Percentiles rank a stretch among this genome's conserved stretches.
Conservation (phyloP, 345 rosid genomes). For the Heritiera littoralis region DNA sequence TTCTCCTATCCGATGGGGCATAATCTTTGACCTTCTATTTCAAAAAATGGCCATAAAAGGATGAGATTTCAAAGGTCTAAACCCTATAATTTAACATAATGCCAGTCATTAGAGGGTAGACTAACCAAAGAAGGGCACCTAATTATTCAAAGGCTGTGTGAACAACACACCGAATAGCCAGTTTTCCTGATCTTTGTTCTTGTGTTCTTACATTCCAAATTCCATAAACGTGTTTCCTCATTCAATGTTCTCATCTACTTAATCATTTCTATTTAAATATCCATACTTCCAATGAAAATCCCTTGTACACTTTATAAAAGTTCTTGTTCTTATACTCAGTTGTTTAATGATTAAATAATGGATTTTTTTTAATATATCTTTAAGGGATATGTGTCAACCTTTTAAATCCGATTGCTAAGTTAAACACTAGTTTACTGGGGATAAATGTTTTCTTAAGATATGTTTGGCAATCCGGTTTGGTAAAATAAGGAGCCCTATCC, state of each 20-base stretch:
- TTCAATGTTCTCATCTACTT: not conserved
- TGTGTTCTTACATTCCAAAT: not conserved
- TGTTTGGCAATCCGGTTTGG: no score
- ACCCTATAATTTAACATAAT: not conserved
- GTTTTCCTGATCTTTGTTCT: no score
- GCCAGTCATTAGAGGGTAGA: not conserved
- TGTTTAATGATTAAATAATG: no score
- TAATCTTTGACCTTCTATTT: not conserved
- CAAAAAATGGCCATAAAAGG: not conserved
- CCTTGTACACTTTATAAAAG: no score
- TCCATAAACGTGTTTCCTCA: not conserved
- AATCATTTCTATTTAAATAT: not conserved
- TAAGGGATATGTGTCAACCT: no score
- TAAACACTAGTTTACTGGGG: no score
- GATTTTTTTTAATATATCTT: no score
- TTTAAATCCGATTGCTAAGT: no score
- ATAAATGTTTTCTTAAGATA: no score
- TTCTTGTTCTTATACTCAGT: not conserved
- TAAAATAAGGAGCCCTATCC: no score
- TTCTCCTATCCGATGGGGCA: conserved; percentile 2
- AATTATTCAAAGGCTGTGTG: not conserved
- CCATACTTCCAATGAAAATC: not conserved
- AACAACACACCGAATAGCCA: not conserved
- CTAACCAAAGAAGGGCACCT: no score
- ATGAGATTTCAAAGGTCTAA: not conserved